These are phyloP conservation scores for Crepidotus variabilis DNA, from an alignment of 768 basidiomycete genomes.

Conservation along the genomic window DNA sequence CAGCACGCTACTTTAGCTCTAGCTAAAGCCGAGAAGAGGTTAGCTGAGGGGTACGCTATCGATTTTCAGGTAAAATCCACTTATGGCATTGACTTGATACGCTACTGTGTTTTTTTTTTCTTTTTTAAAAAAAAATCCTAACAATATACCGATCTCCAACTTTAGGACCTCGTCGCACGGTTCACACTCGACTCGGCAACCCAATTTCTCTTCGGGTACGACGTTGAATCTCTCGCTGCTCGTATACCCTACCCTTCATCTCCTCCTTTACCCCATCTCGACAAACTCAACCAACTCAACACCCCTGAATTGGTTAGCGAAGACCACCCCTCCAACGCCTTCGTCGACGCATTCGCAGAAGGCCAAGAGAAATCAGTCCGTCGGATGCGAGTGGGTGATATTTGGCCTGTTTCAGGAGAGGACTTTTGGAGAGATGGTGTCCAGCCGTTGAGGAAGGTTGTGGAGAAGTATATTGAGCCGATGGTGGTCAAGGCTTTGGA, in stretches of 20 bases:
- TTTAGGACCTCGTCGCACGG: constrained; percentile 57
- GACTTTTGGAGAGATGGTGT: constrained; percentile 47
- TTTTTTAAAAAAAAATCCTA: too few relatives aligned
- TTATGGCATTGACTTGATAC: too few relatives aligned
- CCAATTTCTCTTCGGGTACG: constrained; percentile 61
- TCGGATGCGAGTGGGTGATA: constrained; percentile 40
- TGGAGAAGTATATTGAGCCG: constrained; percentile 54
- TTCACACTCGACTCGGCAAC: constrained; percentile 68
- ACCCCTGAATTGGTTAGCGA: constrained; percentile 15
- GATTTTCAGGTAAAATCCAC: constrained; percentile 50
- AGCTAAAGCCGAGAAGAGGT: constrained; percentile 41
- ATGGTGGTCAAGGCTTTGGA: constrained; percentile 43
- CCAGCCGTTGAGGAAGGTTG: constrained; percentile 44
- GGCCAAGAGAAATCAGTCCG: constrained; percentile 40
- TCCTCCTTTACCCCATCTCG: constrained; percentile 28
- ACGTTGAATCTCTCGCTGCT: constrained; percentile 50
- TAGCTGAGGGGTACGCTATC: constrained; percentile 46
- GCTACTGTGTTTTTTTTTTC: too few relatives aligned
- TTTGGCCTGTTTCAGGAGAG: constrained; percentile 53
- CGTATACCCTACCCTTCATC: constrained; percentile 51
- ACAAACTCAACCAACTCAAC: too few relatives aligned
- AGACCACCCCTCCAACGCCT: constrained; percentile 35
- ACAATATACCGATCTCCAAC: too few relatives aligned
- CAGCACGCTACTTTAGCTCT: constrained; percentile 45
- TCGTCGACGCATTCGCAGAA: constrained; percentile 44